Evolutionary conservation across 176 grass and related monocot species (phyloP).

Genomic region (Echinochloa phyllopogon): DNA sequence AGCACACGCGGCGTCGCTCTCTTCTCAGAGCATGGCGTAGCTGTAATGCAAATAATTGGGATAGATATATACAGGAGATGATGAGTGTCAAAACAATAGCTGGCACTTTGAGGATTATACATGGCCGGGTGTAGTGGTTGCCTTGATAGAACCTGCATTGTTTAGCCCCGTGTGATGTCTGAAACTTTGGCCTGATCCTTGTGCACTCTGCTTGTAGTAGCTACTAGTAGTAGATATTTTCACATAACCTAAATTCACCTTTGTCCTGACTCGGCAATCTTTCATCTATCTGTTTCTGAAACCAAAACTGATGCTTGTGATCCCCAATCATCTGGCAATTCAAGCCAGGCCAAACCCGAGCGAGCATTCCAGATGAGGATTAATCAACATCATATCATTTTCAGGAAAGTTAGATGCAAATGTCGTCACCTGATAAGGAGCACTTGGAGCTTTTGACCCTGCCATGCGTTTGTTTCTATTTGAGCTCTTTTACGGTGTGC

Average conservation of each 20-base stretch:
- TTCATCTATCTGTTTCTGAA: neutral
- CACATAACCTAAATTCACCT: conserved; percentile 11
- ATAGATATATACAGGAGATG: neutral
- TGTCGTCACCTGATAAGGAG: conserved; percentile 31
- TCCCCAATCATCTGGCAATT: conserved; percentile 1
- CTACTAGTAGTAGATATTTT: conserved; percentile 32
- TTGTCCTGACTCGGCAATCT: neutral
- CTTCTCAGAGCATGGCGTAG: neutral
- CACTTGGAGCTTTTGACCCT: conserved; percentile 18
- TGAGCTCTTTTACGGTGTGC: too few species aligned
- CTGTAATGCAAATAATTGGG: neutral
- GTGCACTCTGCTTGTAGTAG: neutral
- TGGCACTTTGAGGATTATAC: neutral
- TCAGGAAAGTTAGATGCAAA: conserved; percentile 1
- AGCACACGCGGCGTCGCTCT: neutral
- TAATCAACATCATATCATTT: conserved; percentile 21
- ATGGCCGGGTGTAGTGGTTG: conserved; percentile 12
- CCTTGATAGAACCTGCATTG: neutral
- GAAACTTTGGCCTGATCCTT: neutral
- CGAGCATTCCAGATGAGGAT: conserved; percentile 6
- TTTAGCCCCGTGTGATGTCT: conserved; percentile 10
- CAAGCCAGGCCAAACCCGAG: conserved; percentile 17
- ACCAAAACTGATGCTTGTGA: conserved; percentile 1
- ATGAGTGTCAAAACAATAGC: conserved; percentile 22
- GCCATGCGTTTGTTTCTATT: neutral